These are phyloP conservation scores for Arachnomyces sp. DNA, from an alignment of 2,329 filamentous ascomycete species.

Conservation along the genomic window DNA sequence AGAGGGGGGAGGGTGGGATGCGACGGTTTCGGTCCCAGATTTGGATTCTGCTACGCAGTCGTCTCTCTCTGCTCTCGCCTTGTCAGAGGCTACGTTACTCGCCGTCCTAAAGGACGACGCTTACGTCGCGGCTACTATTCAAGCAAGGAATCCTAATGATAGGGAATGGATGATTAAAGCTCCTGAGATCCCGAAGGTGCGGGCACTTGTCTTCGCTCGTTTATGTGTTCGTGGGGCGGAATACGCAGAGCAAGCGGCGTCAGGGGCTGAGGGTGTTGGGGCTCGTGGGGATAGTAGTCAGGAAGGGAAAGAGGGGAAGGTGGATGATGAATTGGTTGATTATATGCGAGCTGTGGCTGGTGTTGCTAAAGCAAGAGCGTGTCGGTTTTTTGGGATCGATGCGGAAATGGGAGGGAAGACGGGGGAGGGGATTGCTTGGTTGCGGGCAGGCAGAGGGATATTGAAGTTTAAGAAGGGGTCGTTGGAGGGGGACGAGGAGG, in stretches of 20 bases:
- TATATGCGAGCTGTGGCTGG: conserved; percentile 70
- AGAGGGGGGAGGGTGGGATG: conserved; percentile 1
- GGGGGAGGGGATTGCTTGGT: conserved; percentile 79
- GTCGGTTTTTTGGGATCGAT: conserved; percentile 83
- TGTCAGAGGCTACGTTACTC: conserved; percentile 82
- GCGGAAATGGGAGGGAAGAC: conserved; percentile 74
- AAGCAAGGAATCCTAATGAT: conserved; percentile 71
- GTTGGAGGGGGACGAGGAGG: conserved; percentile 42
- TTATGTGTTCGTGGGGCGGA: conserved; percentile 82
- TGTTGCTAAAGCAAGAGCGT: conserved; percentile 73
- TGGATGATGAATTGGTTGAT: conserved; percentile 58
- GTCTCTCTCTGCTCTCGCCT: conserved; percentile 48
- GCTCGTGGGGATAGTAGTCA: conserved; percentile 22
- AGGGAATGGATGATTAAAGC: conserved; percentile 96
- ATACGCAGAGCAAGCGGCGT: conserved; percentile 66
- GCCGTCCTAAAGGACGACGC: conserved; percentile 92
- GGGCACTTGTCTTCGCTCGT: conserved; percentile 77
- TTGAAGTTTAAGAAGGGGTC: conserved; percentile 52
- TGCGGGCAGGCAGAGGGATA: conserved; percentile 66
- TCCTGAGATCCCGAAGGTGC: conserved; percentile 78
- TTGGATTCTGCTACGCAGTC: conserved; percentile 37
- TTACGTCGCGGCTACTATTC: conserved; percentile 72
- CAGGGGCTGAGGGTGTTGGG: conserved; percentile 32
- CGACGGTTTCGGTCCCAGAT: conserved; percentile 30
- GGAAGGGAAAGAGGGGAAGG: conserved; percentile 36